phyloP scores from a whole-genome alignment of 1,284 basidiomycete genomes.

The Austroboletus novae-zelandiae region DNA sequence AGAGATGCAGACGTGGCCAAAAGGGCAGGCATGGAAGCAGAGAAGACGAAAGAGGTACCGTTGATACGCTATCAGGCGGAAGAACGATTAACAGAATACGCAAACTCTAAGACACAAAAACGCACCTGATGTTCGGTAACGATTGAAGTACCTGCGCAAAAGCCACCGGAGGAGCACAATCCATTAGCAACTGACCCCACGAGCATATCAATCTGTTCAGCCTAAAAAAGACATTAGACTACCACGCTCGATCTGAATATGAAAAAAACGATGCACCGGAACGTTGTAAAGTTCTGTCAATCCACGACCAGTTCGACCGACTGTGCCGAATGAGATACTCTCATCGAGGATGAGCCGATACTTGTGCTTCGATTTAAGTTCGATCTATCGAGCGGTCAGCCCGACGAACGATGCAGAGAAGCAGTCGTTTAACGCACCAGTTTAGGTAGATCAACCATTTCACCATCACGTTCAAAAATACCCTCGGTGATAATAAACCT shows the following conservation, averaged over 20 bases:
- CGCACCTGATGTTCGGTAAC: conserved; percentile 86
- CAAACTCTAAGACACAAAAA: not conserved
- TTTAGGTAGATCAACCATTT: conserved; percentile 87
- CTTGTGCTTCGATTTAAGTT: conserved; percentile 94
- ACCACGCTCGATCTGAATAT: not conserved
- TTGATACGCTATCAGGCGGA: conserved; percentile 79
- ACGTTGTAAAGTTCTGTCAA: conserved; percentile 93
- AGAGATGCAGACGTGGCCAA: conserved; percentile 87
- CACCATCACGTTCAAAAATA: conserved; percentile 93
- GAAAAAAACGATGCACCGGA: conserved; percentile 52
- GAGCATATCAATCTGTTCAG: conserved; percentile 76
- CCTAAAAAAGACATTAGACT: conserved; percentile 38
- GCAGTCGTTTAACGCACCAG: conserved; percentile 56
- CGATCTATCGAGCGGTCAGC: conserved; percentile 56
- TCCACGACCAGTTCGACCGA: conserved; percentile 92
- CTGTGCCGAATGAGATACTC: conserved; percentile 87
- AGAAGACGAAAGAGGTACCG: conserved; percentile 94
- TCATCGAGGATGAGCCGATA: conserved; percentile 96
- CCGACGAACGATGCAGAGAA: not conserved
- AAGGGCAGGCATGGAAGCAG: conserved; percentile 90
- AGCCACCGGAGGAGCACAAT: conserved; percentile 86
- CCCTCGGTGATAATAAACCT: conserved; percentile 98
- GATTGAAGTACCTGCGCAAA: conserved; percentile 87
- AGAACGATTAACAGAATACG: not conserved
- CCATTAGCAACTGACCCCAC: conserved; percentile 87